Evolutionary conservation across 2,329 filamentous ascomycete species (phyloP), one percentile per base, ranked within the genome.

Genomic region (Sporothrix phasma): DNA sequence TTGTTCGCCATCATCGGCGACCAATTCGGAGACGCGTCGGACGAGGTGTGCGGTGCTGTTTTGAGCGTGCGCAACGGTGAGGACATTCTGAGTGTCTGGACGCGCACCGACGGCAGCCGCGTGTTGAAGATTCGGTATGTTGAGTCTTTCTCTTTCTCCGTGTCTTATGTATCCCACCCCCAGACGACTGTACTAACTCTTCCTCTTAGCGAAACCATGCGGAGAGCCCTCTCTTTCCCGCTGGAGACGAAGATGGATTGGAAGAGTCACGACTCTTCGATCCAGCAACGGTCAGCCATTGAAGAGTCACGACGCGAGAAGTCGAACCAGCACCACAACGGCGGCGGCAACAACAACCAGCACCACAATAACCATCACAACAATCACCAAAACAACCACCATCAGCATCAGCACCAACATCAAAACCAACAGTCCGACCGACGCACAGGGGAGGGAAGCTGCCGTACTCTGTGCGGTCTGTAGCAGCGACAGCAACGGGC

Each of bases 71-170:
- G 94, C 67, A 96, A 92, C 72, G 93, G 92, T 49, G 94, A 99
- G 78, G 94, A 99, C 73, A 95, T 97, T 67, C 83, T 99, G 75
- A 97, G 92, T 78, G 92, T 99, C 73, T 99, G 94, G 94, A 96
- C 92, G 63, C 89, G 92, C 75, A 94, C 90, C 71, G 90, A 96
- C 72, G 93, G 92, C 51, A 91, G 92, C 67, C 87, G 91, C 71
- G 95, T 97, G 75, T 88, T 97, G 71, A 97, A 96, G 80, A 96
- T 99, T 72, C 88, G 93, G 89, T 96, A 84, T 70, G 86, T 76
- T 46, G 8, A 6, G 34, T 13, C 34, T 37, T 13, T 11, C 17
- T 29, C 26, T 31, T 15, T 31, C 47, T 53, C 26, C 64, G 45
- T 51, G 53, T 64, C 61, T 63, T 26, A 5, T 4, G 68, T 47